Evolutionary conservation across 2,329 filamentous ascomycete species (phyloP).

Genomic region (Aspergillus cejpii): DNA sequence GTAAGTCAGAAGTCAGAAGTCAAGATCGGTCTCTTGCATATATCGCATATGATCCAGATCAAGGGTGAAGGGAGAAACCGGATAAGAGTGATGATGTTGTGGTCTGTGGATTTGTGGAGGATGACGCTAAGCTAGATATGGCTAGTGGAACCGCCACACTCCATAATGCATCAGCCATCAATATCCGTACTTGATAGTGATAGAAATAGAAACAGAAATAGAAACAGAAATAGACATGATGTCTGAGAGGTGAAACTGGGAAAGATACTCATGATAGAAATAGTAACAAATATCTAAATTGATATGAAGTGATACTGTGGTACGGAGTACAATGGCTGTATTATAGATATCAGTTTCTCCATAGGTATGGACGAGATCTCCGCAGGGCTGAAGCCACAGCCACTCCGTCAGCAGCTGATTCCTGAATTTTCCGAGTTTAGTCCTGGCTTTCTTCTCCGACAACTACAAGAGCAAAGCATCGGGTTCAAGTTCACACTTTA

Average conservation of each 20-base stretch:
- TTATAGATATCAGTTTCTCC: background rate
- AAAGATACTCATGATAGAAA: background rate
- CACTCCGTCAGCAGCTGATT: conserved; percentile 18
- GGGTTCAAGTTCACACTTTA: background rate
- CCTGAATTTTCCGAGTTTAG: conserved; percentile 30
- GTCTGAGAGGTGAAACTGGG: no score
- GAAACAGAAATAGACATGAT: no score
- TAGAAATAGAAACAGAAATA: no score
- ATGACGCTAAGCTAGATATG: background rate
- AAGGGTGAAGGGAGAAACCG: background rate
- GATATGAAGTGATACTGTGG: no score
- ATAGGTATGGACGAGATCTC: background rate
- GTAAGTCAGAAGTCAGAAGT: background rate
- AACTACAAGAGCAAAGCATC: conserved; percentile 1
- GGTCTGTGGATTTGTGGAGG: background rate
- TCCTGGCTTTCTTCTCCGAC: conserved; percentile 15
- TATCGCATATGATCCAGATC: background rate
- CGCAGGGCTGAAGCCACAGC: conserved; percentile 9
- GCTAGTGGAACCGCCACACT: background rate
- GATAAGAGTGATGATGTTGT: background rate
- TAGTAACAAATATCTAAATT: background rate
- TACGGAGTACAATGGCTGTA: background rate
- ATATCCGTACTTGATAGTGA: no score
- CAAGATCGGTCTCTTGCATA: background rate
- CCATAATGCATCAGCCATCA: no score